Evolutionary conservation across 208 protist genomes (phyloP).

Genomic region (Endotrypanum monterogeii): DNA sequence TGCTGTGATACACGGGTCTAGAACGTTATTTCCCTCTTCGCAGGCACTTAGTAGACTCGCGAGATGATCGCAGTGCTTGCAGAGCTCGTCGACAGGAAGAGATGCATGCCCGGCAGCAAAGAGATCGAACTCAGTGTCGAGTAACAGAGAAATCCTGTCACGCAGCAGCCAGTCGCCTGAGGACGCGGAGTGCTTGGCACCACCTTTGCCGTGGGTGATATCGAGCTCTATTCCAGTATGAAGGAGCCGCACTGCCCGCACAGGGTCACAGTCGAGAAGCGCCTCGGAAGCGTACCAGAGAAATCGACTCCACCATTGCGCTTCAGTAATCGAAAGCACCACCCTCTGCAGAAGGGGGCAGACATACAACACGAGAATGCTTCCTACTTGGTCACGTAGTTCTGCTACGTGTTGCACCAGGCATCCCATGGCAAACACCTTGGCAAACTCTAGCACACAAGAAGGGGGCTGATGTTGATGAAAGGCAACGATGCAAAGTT

Average conservation of each 20-base stretch:
- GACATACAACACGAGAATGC: constrained; percentile 12
- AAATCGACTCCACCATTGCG: constrained; percentile 44
- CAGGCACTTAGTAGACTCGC: neutral
- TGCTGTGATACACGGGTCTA: neutral
- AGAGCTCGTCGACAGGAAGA: constrained; percentile 18
- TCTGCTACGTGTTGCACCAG: neutral
- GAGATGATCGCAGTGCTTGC: neutral
- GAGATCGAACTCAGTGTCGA: constrained; percentile 37
- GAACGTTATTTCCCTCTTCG: neutral
- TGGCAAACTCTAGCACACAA: constrained; percentile 28
- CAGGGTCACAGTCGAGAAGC: constrained; percentile 6
- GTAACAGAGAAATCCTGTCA: constrained; percentile 7
- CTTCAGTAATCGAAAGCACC: neutral
- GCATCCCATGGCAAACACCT: constrained; percentile 30
- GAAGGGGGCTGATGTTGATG: neutral
- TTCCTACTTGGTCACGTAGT: neutral
- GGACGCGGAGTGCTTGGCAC: neutral
- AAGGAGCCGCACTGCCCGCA: constrained; percentile 22
- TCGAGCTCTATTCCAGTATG: constrained; percentile 16
- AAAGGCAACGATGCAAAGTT: constrained; percentile 1
- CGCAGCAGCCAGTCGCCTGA: constrained; percentile 3
- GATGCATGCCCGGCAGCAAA: constrained; percentile 18
- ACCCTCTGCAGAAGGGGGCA: constrained; percentile 15
- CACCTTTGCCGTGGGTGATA: neutral
- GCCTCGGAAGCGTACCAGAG: constrained; percentile 35